Evolutionary conservation across 2,329 filamentous ascomycete genomes (phyloP), one percentile per base, ranked within the genome.

Genomic region (Neodidymelliopsis sp.): DNA sequence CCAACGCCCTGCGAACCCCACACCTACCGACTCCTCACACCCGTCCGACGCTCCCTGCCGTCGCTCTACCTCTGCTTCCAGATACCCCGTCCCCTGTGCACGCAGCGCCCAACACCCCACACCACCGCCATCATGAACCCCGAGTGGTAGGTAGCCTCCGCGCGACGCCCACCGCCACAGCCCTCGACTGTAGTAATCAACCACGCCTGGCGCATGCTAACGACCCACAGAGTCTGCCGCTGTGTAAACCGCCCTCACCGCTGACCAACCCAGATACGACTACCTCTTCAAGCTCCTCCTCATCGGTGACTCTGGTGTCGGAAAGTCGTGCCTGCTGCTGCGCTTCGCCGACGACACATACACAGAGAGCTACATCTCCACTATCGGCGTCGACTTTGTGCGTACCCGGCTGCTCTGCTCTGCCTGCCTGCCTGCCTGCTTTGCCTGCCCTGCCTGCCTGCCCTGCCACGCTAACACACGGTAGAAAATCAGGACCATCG

Each of bases 211-310:
- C 54, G 51, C 43, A 37, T 59, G 62, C 69, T 71, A 57, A 71
- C 63, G 15, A 49, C 43, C 38, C 50, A 44, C 49, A 71, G 69
- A 70, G 69, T 67, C 22, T 13, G 37, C 29, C 41, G 37, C 42
- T 25, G 42, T 42, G 41, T 37, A 27, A 31, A 12, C 24, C 27
- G 28, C 49, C 36, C 46, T 43, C 51, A 50, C 50, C 51, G 52
- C 65, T 68, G 53, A 70, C 63, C 36, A 42, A 22, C 18, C 42
- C 73, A 97, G 94, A 94, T 99, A 99, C 89, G 94, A 99, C 77
- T 99, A 99, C 79, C 91, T 99, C 73, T 99, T 99, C 87, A 99
- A 99, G 87, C 91, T 99, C 64, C 90, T 99, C 79, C 93, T 99
- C 82, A 99, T 99, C 86, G 94, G 94, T 79, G 94, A 99, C 78